These are phyloP conservation scores for Leccinum boreale DNA, from an alignment of 768 basidiomycete species.

Conservation along the genomic window DNA sequence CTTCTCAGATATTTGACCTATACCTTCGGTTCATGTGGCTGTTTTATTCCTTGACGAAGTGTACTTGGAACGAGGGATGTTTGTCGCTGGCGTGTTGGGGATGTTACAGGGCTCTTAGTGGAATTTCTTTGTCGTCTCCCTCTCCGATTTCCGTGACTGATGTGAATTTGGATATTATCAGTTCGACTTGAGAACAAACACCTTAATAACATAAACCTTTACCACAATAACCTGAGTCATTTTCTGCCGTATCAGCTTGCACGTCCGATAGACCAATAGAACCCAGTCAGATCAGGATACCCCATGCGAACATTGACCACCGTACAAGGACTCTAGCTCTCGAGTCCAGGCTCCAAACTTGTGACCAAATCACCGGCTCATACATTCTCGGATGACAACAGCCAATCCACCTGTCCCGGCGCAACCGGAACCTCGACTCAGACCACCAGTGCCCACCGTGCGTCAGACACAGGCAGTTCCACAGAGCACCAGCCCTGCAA, in stretches of 20 bases:
- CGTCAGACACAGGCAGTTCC: constrained; percentile 10
- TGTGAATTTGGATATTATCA: no score
- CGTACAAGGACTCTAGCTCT: constrained; percentile 68
- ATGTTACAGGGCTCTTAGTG: no score
- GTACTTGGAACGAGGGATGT: no score
- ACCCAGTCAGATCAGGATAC: constrained; percentile 76
- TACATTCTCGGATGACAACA: neutral
- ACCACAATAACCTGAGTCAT: constrained; percentile 74
- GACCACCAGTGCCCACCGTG: constrained; percentile 6
- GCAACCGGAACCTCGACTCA: constrained; percentile 6
- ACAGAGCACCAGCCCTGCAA: constrained; percentile 43
- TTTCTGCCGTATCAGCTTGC: neutral
- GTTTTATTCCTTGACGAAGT: no score
- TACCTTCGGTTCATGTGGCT: no score
- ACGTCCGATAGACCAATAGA: neutral
- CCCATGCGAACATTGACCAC: constrained; percentile 70
- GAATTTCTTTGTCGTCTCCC: no score
- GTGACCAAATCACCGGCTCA: constrained; percentile 78
- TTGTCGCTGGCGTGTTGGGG: constrained; percentile 74
- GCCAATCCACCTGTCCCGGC: constrained; percentile 6
- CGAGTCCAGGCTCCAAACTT: constrained; percentile 71
- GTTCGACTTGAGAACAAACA: no score
- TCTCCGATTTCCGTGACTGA: no score
- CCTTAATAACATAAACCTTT: constrained; percentile 88
- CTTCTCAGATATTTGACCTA: no score